Percentiles rank a stretch among this genome's conserved stretches.
phyloP scores from a whole-genome alignment of 2,329 filamentous ascomycete species.

The Aureobasidium vineae region DNA sequence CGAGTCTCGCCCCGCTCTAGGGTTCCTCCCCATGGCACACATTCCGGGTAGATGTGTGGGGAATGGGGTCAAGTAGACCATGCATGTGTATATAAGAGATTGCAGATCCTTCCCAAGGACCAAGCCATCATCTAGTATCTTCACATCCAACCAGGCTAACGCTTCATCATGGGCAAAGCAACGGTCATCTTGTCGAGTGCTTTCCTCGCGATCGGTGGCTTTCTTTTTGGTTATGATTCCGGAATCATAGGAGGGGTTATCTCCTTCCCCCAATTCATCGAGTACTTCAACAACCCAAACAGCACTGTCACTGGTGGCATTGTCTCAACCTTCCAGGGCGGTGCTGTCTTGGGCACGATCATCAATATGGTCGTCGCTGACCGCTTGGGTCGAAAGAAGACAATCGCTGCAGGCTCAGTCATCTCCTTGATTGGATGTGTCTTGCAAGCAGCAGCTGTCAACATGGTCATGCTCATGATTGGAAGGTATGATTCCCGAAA shows the following conservation, averaged over 20 bases:
- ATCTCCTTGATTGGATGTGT: constrained; percentile 31
- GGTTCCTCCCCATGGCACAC: neutral
- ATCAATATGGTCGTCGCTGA: constrained; percentile 31
- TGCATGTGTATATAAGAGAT: neutral
- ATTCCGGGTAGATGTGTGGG: neutral
- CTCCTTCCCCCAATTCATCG: constrained; percentile 34
- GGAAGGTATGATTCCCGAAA: constrained; percentile 26
- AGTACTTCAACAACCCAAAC: constrained; percentile 36
- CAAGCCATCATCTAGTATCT: neutral
- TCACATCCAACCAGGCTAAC: neutral
- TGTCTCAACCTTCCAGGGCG: constrained; percentile 42
- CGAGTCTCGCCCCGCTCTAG: too few relatives aligned
- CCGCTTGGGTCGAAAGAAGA: constrained; percentile 31
- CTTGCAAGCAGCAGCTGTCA: constrained; percentile 34
- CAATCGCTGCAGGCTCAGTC: constrained; percentile 30
- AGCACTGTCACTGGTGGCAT: constrained; percentile 37
- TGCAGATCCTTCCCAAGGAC: neutral
- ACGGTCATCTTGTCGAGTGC: constrained; percentile 21
- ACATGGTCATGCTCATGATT: constrained; percentile 36
- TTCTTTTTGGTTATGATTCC: constrained; percentile 38
- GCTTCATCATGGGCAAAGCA: constrained; percentile 25
- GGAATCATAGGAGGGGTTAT: constrained; percentile 41
- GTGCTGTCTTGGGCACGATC: constrained; percentile 35
- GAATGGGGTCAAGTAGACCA: neutral
- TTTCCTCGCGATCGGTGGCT: constrained; percentile 28